These are phyloP conservation scores for Colletotrichum liriopes DNA, from an alignment of 2,329 filamentous ascomycete species.

Conservation along the genomic window DNA sequence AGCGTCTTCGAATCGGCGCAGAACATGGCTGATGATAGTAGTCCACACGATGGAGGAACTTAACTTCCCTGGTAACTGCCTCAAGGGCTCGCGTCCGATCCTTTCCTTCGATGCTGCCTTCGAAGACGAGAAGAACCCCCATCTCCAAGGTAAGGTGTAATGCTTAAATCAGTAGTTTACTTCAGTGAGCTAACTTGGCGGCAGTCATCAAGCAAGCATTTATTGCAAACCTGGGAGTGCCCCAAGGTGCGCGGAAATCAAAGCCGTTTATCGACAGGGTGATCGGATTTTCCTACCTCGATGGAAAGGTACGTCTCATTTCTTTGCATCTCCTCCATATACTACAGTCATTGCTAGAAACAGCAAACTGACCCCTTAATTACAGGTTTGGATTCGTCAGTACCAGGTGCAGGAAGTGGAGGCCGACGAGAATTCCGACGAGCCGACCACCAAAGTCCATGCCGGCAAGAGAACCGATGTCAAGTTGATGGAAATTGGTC, in stretches of 20 bases:
- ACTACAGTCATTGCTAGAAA: no score
- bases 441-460: constrained; percentile 58
- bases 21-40: constrained; percentile 53
- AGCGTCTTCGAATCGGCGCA: neutral
- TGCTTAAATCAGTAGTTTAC: no score
- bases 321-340: constrained; percentile 56
- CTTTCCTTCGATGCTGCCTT: constrained; percentile 95
- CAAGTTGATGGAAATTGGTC: constrained; percentile 91
- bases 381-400: neutral
- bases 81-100: constrained; percentile 92
- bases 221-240: constrained; percentile 88
- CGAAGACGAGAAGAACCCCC: constrained; percentile 76
- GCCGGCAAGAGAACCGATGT: constrained; percentile 78
- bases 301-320: constrained; percentile 92
- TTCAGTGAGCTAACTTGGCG: neutral
- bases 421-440: constrained; percentile 41
- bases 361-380: neutral
- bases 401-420: constrained; percentile 81
- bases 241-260: constrained; percentile 86
- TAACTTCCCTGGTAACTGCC: constrained; percentile 95
- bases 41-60: constrained; percentile 98
- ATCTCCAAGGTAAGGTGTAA: constrained; percentile 68
- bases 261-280: constrained; percentile 98
- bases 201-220: constrained; percentile 85
- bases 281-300: constrained; percentile 90